A percentile compares a stretch with the other conserved stretches of the same genome.
Conservation (phyloP, 495 filamentous ascomycete species). For the Hyaloscypha hepaticicola region DNA sequence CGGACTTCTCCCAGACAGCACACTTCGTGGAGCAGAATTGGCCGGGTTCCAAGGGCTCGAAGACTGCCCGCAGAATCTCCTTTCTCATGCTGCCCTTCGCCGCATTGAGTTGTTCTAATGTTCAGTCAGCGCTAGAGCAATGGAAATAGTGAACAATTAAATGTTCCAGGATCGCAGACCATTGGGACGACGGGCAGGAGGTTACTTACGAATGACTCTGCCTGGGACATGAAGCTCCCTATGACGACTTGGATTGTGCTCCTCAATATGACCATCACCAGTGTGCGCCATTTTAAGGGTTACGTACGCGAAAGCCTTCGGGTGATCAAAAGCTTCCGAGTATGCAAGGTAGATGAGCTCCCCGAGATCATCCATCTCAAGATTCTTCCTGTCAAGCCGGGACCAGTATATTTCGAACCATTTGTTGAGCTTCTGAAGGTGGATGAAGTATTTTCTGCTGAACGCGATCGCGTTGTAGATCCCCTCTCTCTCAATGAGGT, state of each 20-base stretch:
- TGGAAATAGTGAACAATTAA: too few relatives aligned
- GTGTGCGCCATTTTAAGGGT: background rate
- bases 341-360: background rate
- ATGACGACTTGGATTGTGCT: background rate
- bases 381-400: background rate
- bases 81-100: slow-evolving; percentile 12
- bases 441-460: background rate
- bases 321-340: background rate
- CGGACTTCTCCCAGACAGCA: background rate
- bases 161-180: too few relatives aligned
- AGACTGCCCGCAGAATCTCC: slow-evolving; percentile 2
- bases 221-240: background rate
- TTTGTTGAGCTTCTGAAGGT: background rate
- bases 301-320: background rate
- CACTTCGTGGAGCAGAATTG: background rate
- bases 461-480: background rate
- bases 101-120: slow-evolving; percentile 12
- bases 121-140: background rate
- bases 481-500: background rate
- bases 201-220: background rate
- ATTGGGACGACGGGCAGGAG: background rate
- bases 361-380: background rate
- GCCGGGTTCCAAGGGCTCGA: slow-evolving; percentile 1
- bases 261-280: background rate
- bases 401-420: background rate